Evolutionary conservation across 441 rosid genomes (phyloP), one percentile per base, ranked within the genome.

Genomic region (Erodium texanum): DNA sequence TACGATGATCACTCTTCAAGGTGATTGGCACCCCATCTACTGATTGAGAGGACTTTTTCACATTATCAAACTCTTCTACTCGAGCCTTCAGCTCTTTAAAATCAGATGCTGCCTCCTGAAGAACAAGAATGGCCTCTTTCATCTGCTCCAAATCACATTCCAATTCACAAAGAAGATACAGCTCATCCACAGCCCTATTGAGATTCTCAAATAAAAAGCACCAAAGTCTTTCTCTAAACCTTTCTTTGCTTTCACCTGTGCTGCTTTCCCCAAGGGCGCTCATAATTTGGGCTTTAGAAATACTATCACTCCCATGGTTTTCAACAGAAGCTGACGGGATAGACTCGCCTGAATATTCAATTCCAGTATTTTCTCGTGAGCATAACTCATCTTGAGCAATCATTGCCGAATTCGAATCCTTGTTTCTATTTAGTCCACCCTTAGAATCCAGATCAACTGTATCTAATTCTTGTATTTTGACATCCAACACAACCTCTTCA

Each of bases 121-220:
- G 89, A 67, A 89, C 95, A 81, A 89, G 86, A 80, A 84, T 77
- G 59, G 90, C 92, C 81, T 89, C 95, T 68, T 89, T 85, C 86
- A 84, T 89, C 82, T 89, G 95, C 75, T 84, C 87, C 34, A 79
- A 24, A 69, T 89, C 95, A 67, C 92, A 89, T 79, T 89, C 95
- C 58, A 87, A 76, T 80, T 87, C 95, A 58, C 90, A 89, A 69
- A 89, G 87, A 80, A 89, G 90, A 76, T 89, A 89, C 64, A 88
- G 89, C 77, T 88, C 95, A 79, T 88, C 95, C 5, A 88, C 88
- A 70, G 95, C 86, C 86, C 92, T 82, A 75, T 88, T 88, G 56
- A 88, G 87, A 79, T 88, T 88, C 82, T 88, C 95, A 82, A 88
- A 88, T 29, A 88, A 85, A 76, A 88, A 88, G 80, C 92, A 85